These are phyloP conservation scores for Arthrobotrys conoides DNA, from an alignment of 2,329 filamentous ascomycete species.

Conservation along the genomic window DNA sequence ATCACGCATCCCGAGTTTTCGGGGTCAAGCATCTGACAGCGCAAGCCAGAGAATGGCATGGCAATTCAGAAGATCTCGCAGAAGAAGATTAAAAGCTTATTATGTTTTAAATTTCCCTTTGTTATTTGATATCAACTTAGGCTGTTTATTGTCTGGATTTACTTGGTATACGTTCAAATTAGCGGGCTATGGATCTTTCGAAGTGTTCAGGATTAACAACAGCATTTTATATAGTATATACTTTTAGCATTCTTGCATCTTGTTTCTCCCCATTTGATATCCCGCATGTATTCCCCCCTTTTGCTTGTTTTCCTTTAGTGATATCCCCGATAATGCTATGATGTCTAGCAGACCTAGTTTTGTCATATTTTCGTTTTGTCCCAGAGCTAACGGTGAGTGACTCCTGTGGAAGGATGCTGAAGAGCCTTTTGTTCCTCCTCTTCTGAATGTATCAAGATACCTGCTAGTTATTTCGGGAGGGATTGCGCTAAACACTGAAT, in stretches of 20 bases:
- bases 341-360: constrained; percentile 43
- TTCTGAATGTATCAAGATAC: constrained; percentile 32
- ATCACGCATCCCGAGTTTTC: constrained; percentile 86
- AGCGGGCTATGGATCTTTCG: constrained; percentile 61
- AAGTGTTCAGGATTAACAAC: constrained; percentile 58
- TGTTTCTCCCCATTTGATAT: constrained; percentile 50
- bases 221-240: constrained; percentile 51
- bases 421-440: constrained; percentile 29
- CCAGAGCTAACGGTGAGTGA: constrained; percentile 17
- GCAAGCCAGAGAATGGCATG: constrained; percentile 90
- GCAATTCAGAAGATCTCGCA: constrained; percentile 67
- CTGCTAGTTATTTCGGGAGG: not conserved
- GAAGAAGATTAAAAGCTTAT: constrained; percentile 63
- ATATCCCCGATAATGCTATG: constrained; percentile 57
- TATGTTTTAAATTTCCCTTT: constrained; percentile 49
- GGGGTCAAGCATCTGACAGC: constrained; percentile 87
- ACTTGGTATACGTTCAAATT: constrained; percentile 61
- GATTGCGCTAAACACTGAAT: not conserved
- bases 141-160: constrained; percentile 52
- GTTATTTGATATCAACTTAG: constrained; percentile 44
- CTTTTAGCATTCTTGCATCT: constrained; percentile 43
- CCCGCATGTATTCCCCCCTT: constrained; percentile 51
- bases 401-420: constrained; percentile 45
- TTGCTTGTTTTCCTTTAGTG: constrained; percentile 51
- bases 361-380: constrained; percentile 21